phyloP scores from a whole-genome alignment of 495 filamentous ascomycete species.

The Neurospora cerealis region DNA sequence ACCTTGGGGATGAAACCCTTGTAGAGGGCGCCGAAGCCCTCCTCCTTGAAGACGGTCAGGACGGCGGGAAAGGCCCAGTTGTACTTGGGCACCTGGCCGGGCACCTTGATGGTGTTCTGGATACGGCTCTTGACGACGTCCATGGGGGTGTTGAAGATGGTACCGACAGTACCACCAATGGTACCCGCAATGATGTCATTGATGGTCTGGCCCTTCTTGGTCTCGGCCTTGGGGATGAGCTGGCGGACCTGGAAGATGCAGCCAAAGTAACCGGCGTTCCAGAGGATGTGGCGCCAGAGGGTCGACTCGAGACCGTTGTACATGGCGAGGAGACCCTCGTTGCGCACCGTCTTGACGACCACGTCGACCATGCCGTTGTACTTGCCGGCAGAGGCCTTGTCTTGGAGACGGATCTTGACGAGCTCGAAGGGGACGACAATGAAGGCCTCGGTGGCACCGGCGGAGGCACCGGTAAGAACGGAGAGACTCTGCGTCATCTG shows the following conservation, averaged over 20 bases:
- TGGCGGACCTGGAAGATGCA: slow-evolving; percentile 92
- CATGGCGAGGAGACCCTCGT: slow-evolving; percentile 78
- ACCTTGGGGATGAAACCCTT: slow-evolving; percentile 98
- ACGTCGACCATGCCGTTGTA: slow-evolving; percentile 93
- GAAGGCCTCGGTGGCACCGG: slow-evolving; percentile 91
- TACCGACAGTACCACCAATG: slow-evolving; percentile 84
- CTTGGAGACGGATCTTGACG: slow-evolving; percentile 93
- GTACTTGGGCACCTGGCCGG: slow-evolving; percentile 79
- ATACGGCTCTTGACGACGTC: slow-evolving; percentile 98
- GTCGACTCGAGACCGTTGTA: slow-evolving; percentile 97
- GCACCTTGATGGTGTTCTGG: slow-evolving; percentile 77
- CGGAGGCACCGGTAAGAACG: slow-evolving; percentile 83
- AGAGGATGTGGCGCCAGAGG: slow-evolving; percentile 92
- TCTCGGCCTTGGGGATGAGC: slow-evolving; percentile 65
- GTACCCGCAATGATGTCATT: slow-evolving; percentile 85
- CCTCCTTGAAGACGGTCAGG: slow-evolving; percentile 79
- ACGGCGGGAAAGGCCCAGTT: slow-evolving; percentile 93
- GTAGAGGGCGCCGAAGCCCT: slow-evolving; percentile 86
- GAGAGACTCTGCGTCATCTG: slow-evolving; percentile 89
- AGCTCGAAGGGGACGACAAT: slow-evolving; percentile 86
- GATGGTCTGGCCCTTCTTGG: slow-evolving; percentile 67
- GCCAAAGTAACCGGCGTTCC: slow-evolving; percentile 97
- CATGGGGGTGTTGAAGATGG: slow-evolving; percentile 90
- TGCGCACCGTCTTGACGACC: slow-evolving; percentile 66
- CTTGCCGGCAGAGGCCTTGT: slow-evolving; percentile 85